phyloP scores from a whole-genome alignment of 169 alveolate genomes.

The Plasmodium falciparum region DNA sequence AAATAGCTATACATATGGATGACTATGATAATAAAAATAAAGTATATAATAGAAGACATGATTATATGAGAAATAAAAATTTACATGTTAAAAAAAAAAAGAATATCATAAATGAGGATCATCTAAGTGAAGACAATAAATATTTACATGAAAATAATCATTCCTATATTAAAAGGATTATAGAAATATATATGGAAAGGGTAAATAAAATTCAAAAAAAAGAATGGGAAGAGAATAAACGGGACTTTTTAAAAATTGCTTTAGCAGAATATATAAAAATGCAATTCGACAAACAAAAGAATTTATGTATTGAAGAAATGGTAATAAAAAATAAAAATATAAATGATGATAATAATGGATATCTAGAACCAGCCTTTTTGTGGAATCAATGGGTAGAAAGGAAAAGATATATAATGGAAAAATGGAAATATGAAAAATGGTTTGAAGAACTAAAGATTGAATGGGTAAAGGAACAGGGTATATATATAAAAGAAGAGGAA shows the following conservation, averaged over 20 bases:
- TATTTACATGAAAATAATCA: background rate
- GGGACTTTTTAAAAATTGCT: too few relatives aligned
- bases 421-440: too few relatives aligned
- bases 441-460: too few relatives aligned
- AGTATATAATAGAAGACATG: too few relatives aligned
- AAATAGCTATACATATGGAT: background rate
- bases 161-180: background rate
- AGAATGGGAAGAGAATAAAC: too few relatives aligned
- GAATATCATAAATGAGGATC: background rate
- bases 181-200: too few relatives aligned
- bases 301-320: background rate
- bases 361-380: background rate
- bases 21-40: background rate
- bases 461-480: too few relatives aligned
- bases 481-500: too few relatives aligned
- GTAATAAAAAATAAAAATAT: background rate
- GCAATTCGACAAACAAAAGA: background rate
- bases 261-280: background rate
- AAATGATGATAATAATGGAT: too few relatives aligned
- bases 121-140: background rate
- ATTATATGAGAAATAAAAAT: background rate
- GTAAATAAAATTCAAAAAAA: too few relatives aligned
- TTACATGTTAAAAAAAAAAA: background rate
- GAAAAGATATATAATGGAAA: too few relatives aligned
- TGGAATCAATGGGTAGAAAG: too few relatives aligned